phyloP scores from a whole-genome alignment of 2,329 filamentous ascomycete species.

The Aspergillus brasiliensis region DNA sequence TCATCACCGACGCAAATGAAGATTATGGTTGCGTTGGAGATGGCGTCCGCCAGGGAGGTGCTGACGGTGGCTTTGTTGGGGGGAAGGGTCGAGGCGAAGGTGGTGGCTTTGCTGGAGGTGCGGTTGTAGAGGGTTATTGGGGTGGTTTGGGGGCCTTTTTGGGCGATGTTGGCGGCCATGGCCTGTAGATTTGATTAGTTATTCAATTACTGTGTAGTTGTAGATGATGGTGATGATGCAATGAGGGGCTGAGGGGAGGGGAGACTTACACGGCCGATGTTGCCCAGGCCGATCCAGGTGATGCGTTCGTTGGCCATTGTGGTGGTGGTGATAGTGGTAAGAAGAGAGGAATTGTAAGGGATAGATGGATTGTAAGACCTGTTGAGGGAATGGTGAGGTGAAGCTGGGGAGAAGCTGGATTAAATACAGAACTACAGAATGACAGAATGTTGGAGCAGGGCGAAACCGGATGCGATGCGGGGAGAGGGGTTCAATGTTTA shows the following conservation, averaged over 20 bases:
- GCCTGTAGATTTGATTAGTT: not conserved
- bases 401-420: not conserved
- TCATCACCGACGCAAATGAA: constrained; percentile 82
- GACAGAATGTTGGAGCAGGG: not conserved
- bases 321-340: not conserved
- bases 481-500: not conserved
- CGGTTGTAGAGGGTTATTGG: constrained; percentile 82
- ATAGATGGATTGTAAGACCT: not conserved
- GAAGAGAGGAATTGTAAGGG: not conserved
- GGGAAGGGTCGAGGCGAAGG: constrained; percentile 64
- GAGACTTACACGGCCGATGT: constrained; percentile 74
- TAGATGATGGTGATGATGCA: not conserved
- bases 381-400: not conserved
- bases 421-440: not conserved
- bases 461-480: constrained; percentile 4
- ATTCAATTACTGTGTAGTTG: not conserved
- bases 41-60: constrained; percentile 65
- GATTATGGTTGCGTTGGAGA: constrained; percentile 72
- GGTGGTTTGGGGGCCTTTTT: constrained; percentile 70
- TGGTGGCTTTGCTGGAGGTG: constrained; percentile 65
- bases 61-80: constrained; percentile 65
- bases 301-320: constrained; percentile 26
- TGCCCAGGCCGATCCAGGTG: constrained; percentile 80
- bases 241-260: not conserved
- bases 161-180: constrained; percentile 70